Evolutionary conservation across 1,284 basidiomycete species (phyloP).

Genomic region (Calocybe gambosa): DNA sequence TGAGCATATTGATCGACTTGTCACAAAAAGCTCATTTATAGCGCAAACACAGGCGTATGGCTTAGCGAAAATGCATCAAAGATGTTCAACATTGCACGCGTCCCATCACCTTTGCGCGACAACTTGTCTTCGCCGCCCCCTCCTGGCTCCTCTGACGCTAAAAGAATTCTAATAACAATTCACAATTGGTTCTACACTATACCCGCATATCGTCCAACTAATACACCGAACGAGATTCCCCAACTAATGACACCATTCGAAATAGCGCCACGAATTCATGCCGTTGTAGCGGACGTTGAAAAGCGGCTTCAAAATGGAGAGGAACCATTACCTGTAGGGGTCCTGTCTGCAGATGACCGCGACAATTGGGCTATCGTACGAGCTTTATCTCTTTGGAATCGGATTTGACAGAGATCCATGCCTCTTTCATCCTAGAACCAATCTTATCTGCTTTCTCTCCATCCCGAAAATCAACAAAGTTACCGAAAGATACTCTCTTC

Average conservation of each 20-base stretch:
- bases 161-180: constrained; percentile 66
- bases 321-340: constrained; percentile 55
- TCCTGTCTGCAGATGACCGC: constrained; percentile 76
- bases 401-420: background rate
- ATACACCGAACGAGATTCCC: constrained; percentile 19
- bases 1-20: constrained; percentile 6
- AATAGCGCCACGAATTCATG: constrained; percentile 64
- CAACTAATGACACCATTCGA: constrained; percentile 37
- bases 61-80: constrained; percentile 50
- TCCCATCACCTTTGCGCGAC: constrained; percentile 66
- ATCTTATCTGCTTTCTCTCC: constrained; percentile 62
- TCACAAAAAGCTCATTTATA: background rate
- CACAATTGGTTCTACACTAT: constrained; percentile 83
- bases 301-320: constrained; percentile 49
- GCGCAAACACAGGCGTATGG: constrained; percentile 48
- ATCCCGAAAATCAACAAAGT: constrained; percentile 55
- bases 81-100: constrained; percentile 74
- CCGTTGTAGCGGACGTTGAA: constrained; percentile 67
- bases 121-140: constrained; percentile 46
- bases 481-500: constrained; percentile 66
- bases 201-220: constrained; percentile 49
- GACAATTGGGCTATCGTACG: constrained; percentile 81
- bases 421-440: constrained; percentile 48
- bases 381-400: constrained; percentile 5
- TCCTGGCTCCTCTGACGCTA: constrained; percentile 41